These are phyloP conservation scores for Clathrus columnatus DNA, from an alignment of 768 basidiomycete species.

Conservation along the genomic window DNA sequence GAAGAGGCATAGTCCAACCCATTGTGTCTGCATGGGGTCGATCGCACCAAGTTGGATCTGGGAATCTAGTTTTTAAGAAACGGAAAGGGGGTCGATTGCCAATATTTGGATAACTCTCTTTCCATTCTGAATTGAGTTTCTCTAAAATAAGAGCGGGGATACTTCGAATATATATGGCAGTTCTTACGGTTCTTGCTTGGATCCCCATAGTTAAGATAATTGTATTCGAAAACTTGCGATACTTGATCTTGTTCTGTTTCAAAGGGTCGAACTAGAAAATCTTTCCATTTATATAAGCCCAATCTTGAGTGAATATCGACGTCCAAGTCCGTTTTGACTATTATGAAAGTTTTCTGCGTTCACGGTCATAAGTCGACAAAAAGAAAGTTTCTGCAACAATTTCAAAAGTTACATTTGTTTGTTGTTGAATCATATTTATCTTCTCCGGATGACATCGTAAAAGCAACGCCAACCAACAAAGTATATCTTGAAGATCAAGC, in stretches of 20 bases:
- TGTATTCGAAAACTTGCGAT: slow-evolving; percentile 2
- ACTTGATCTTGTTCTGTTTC: background rate
- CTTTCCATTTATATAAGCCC: background rate
- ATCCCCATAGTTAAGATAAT: slow-evolving; percentile 2
- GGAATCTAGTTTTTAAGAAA: background rate
- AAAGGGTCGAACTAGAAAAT: background rate
- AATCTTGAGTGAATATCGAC: background rate
- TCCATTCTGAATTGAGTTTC: background rate
- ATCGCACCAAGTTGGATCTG: background rate
- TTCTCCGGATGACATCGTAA: background rate
- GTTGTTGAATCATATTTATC: background rate
- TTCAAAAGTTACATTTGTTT: background rate
- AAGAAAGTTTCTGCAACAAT: background rate
- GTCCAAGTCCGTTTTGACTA: background rate
- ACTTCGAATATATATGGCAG: background rate
- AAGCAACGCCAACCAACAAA: background rate
- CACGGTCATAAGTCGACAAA: background rate
- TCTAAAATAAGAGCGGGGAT: background rate
- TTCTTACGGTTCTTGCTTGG: slow-evolving; percentile 3
- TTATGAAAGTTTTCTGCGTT: background rate
- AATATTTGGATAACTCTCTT: background rate
- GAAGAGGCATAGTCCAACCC: background rate
- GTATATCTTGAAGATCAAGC: background rate
- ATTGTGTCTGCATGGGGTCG: background rate
- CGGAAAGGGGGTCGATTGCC: background rate